A percentile compares a stretch with the other conserved stretches of the same genome.
Evolutionary conservation across 2,329 filamentous ascomycete species (phyloP).

Genomic region (Fusarium avenaceum): DNA sequence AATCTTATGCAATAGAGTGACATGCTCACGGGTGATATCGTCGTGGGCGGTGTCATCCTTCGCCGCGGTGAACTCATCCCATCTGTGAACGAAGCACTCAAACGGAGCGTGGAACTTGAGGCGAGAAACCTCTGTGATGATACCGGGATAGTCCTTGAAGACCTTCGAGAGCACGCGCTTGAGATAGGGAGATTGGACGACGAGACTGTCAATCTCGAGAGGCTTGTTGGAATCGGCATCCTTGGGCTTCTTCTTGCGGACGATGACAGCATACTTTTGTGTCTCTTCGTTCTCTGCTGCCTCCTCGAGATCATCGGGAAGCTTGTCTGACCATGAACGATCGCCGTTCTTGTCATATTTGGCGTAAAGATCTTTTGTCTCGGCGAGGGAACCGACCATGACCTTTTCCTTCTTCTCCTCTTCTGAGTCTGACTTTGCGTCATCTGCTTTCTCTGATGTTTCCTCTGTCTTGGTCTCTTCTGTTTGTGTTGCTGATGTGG

Average conservation of each 20-base stretch:
- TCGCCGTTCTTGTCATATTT: slow-evolving; percentile 63
- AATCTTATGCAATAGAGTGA: slow-evolving; percentile 61
- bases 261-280: slow-evolving; percentile 71
- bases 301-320: slow-evolving; percentile 66
- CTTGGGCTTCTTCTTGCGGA: slow-evolving; percentile 66
- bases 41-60: slow-evolving; percentile 59
- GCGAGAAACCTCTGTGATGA: slow-evolving; percentile 70
- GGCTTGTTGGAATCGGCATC: slow-evolving; percentile 71
- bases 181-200: slow-evolving; percentile 73
- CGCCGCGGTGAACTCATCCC: slow-evolving; percentile 62
- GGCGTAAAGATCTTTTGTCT: slow-evolving; percentile 60
- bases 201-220: slow-evolving; percentile 71
- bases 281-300: slow-evolving; percentile 73
- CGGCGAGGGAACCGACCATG: slow-evolving; percentile 54
- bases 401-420: slow-evolving; percentile 43
- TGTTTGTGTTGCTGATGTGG: slow-evolving; percentile 27
- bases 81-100: slow-evolving; percentile 75
- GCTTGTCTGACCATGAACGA: slow-evolving; percentile 68
- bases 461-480: slow-evolving; percentile 17
- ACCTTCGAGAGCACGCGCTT: slow-evolving; percentile 69
- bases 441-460: slow-evolving; percentile 17
- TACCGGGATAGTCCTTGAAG: slow-evolving; percentile 70
- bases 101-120: slow-evolving; percentile 73
- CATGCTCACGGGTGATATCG: slow-evolving; percentile 58
- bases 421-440: slow-evolving; percentile 5